Percentiles rank a stretch among this genome's conserved stretches.
Evolutionary conservation across 768 basidiomycete species (phyloP).

Genomic region (Phlebiopsis flavidoalba): DNA sequence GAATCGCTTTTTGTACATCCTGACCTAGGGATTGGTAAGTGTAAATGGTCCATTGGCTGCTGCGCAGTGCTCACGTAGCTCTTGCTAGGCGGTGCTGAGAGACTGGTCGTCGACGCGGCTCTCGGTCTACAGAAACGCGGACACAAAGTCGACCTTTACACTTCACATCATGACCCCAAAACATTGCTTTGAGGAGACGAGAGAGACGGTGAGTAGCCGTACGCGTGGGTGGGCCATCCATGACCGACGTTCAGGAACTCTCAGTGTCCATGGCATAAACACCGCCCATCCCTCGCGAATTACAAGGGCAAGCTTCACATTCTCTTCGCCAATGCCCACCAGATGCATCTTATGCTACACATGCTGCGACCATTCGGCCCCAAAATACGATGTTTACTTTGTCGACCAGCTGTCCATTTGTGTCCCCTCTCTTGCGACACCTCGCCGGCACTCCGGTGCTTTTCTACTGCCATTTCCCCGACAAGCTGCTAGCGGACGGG

Average conservation of each 20-base stretch:
- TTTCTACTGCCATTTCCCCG: conserved; percentile 98
- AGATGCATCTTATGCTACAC: conserved; percentile 72
- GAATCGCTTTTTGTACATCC: conserved; percentile 89
- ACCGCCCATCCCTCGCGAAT: conserved; percentile 77
- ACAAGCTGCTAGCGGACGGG: conserved; percentile 82
- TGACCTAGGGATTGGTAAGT: conserved; percentile 86
- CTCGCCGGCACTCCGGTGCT: conserved; percentile 75
- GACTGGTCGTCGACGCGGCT: conserved; percentile 93
- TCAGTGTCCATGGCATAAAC: conserved; percentile 67
- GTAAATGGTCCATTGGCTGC: background rate
- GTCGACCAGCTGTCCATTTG: conserved; percentile 95
- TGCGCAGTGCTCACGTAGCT: background rate
- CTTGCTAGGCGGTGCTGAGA: conserved; percentile 83
- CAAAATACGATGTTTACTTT: conserved; percentile 78
- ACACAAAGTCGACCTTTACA: conserved; percentile 85
- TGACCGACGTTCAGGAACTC: conserved; percentile 51
- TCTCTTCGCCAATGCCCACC: conserved; percentile 81
- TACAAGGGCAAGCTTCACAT: conserved; percentile 82
- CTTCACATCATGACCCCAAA: conserved; percentile 84
- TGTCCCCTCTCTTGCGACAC: conserved; percentile 72
- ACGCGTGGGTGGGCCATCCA: background rate
- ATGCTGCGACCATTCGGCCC: conserved; percentile 48
- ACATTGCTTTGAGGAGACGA: conserved; percentile 92
- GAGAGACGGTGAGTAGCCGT: conserved; percentile 62
- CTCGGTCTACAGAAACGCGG: conserved; percentile 81